Evolutionary conservation across 192 early-diverging fungal genomes (phyloP).

Genomic region (Coemansia sp.): DNA sequence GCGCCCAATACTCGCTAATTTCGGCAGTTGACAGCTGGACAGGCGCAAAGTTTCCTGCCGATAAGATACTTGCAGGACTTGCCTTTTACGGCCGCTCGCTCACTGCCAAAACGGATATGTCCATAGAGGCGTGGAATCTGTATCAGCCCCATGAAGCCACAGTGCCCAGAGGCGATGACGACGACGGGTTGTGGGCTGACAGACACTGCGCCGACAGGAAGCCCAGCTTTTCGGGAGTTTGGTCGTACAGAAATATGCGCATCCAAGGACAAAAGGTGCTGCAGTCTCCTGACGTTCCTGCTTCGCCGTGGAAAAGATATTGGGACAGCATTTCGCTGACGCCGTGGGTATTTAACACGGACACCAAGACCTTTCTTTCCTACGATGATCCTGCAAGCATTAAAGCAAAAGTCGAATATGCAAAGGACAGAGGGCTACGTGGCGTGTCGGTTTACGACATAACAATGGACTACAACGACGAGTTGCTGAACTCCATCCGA

Average conservation of each 20-base stretch:
- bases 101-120: slow-evolving; percentile 26
- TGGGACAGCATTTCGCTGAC: slow-evolving; percentile 62
- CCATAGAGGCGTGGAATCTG: slow-evolving; percentile 28
- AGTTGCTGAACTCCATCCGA: slow-evolving; percentile 54
- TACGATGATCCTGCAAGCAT: slow-evolving; percentile 77
- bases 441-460: slow-evolving; percentile 67
- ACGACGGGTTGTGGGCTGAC: slow-evolving; percentile 50
- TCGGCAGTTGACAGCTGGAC: slow-evolving; percentile 60
- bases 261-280: slow-evolving; percentile 45
- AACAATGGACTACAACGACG: slow-evolving; percentile 55
- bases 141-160: slow-evolving; percentile 35
- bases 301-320: slow-evolving; percentile 56
- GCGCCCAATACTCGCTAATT: slow-evolving; percentile 42
- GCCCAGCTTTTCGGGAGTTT: slow-evolving; percentile 55
- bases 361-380: slow-evolving; percentile 66
- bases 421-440: slow-evolving; percentile 52
- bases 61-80: slow-evolving; percentile 63
- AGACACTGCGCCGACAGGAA: slow-evolving; percentile 18
- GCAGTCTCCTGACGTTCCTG: slow-evolving; percentile 23
- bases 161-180: slow-evolving; percentile 59
- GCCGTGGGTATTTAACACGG: slow-evolving; percentile 61
- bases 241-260: slow-evolving; percentile 62
- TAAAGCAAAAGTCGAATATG: slow-evolving; percentile 61
- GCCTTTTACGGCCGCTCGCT: slow-evolving; percentile 64
- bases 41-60: slow-evolving; percentile 58